Evolutionary conservation across 352 stramenopile species (phyloP).

Genomic region (Thalassiosira exigua): DNA sequence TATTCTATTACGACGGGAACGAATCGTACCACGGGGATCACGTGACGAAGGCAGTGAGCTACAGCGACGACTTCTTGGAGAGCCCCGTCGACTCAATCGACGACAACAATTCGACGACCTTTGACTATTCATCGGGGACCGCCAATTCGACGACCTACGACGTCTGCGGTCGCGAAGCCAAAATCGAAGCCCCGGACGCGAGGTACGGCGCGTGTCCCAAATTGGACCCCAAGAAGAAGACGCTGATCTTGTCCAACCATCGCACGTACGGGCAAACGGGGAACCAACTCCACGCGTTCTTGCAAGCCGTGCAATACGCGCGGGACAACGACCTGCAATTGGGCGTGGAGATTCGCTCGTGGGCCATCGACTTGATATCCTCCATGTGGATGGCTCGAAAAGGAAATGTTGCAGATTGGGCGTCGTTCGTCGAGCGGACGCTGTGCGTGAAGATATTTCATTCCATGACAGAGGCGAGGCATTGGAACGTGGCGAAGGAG

Average conservation of each 20-base stretch:
- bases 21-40: too few relatives aligned
- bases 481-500: too few relatives aligned
- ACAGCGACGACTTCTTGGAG: too few relatives aligned
- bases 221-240: not conserved
- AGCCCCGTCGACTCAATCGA: too few relatives aligned
- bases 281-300: conserved; percentile 31
- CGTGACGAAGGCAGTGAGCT: too few relatives aligned
- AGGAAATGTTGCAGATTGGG: not conserved
- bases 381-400: conserved; percentile 37
- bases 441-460: conserved; percentile 23
- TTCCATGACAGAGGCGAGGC: not conserved
- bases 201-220: not conserved
- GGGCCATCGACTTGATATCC: conserved; percentile 38
- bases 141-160: too few relatives aligned
- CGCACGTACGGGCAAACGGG: conserved; percentile 13
- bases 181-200: too few relatives aligned
- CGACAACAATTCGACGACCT: too few relatives aligned
- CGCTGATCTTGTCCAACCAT: not conserved
- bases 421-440: not conserved
- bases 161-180: too few relatives aligned
- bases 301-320: conserved; percentile 44
- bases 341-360: conserved; percentile 33
- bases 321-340: conserved; percentile 27
- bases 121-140: too few relatives aligned
- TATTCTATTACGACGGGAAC: too few relatives aligned